phyloP scores from a whole-genome alignment of 176 grass and related monocot genomes.

The maize (Zea mays) region DNA sequence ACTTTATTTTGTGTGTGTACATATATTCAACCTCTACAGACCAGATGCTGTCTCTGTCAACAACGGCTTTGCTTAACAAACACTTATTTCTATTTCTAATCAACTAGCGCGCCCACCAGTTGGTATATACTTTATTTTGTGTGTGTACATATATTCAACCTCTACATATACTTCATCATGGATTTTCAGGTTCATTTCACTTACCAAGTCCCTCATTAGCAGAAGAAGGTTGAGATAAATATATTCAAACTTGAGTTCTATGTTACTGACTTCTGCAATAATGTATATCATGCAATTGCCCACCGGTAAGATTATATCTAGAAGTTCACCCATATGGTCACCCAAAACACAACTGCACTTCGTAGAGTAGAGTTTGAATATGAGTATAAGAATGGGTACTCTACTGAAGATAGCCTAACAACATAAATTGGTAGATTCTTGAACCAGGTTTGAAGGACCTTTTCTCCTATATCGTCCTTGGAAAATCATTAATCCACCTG shows the following conservation, averaged over 20 bases:
- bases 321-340: too few species aligned
- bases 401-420: neutral
- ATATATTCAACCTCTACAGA: too few species aligned
- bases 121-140: neutral
- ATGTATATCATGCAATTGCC: neutral
- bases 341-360: too few species aligned
- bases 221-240: constrained; percentile 9
- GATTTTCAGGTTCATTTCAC: constrained; percentile 7
- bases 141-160: too few species aligned
- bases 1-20: too few species aligned
- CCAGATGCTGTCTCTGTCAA: constrained; percentile 21
- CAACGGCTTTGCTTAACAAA: constrained; percentile 28
- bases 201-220: neutral
- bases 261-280: neutral
- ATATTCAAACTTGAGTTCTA: neutral
- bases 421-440: neutral
- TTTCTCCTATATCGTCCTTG: neutral
- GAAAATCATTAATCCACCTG: neutral
- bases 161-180: neutral
- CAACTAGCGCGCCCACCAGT: too few species aligned
- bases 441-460: neutral
- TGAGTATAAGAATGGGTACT: too few species aligned
- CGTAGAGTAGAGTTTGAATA: too few species aligned
- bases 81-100: constrained; percentile 18
- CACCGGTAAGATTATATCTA: neutral